Conservation (phyloP, 2,329 filamentous ascomycete genomes). For the Fusarium secorum region DNA sequence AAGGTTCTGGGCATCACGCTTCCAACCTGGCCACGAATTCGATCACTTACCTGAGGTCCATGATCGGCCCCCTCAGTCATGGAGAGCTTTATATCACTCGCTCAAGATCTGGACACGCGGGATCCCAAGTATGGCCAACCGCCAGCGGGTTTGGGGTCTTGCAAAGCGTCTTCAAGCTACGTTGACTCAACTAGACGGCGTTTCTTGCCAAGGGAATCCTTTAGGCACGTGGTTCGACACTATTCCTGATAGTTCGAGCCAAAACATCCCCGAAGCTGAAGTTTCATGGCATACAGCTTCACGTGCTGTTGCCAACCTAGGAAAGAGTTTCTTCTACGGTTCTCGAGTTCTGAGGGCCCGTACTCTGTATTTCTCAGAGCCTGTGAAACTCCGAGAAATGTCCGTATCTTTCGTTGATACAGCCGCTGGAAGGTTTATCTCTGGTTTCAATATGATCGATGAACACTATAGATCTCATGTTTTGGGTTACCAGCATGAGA, state of each 20-base stretch:
- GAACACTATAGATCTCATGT: neutral
- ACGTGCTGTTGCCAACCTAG: accelerated
- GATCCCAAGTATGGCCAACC: constrained; percentile 8
- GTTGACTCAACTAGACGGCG: accelerated
- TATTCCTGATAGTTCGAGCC: accelerated
- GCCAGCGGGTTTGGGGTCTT: constrained; percentile 10
- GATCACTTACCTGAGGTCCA: constrained; percentile 4
- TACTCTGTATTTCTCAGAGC: neutral
- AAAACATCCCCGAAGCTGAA: accelerated
- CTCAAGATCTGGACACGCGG: neutral
- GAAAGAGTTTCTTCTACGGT: neutral
- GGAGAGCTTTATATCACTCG: neutral
- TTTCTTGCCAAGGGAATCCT: neutral
- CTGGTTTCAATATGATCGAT: neutral
- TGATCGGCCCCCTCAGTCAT: neutral
- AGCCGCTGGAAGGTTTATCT: neutral
- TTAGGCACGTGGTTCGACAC: constrained; percentile 10
- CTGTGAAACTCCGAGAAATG: neutral
- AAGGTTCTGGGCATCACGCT: constrained; percentile 26
- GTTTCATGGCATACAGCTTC: neutral
- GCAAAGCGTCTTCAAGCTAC: neutral
- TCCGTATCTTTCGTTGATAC: constrained; percentile 9
- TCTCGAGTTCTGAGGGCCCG: constrained; percentile 5
- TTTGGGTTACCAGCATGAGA: neutral
- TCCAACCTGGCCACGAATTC: constrained; percentile 15